Evolutionary conservation across 2,329 filamentous ascomycete species (phyloP).

Genomic region (Rugonectria rugulosa): DNA sequence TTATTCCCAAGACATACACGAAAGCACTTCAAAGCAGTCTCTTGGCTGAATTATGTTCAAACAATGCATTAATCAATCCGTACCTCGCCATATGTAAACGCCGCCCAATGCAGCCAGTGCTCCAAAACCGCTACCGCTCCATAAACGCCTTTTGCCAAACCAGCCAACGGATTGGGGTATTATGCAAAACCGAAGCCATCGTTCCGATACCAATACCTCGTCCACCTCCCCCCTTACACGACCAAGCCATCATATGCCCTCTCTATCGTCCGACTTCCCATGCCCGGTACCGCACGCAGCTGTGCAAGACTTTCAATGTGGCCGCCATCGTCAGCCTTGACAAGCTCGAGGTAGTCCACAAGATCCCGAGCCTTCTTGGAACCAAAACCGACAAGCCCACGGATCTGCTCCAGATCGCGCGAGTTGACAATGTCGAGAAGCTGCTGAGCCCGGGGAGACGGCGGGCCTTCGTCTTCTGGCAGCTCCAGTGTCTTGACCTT

Average conservation of each 20-base stretch:
- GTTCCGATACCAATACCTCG: constrained; percentile 11
- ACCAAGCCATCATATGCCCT: constrained; percentile 60
- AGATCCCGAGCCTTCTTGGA: constrained; percentile 73
- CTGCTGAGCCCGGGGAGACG: constrained; percentile 65
- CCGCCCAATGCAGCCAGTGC: constrained; percentile 30
- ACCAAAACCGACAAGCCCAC: constrained; percentile 73
- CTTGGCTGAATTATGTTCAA: too few species aligned
- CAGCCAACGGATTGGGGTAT: constrained; percentile 28
- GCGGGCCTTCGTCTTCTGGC: constrained; percentile 52
- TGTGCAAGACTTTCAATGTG: constrained; percentile 58
- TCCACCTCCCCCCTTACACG: constrained; percentile 21
- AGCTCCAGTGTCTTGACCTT: constrained; percentile 42
- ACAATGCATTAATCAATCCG: constrained; percentile 26
- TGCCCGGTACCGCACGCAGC: constrained; percentile 61
- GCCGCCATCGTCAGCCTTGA: constrained; percentile 49
- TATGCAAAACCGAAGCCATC: constrained; percentile 34
- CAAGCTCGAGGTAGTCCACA: constrained; percentile 61
- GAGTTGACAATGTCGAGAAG: constrained; percentile 78
- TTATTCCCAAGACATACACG: too few species aligned
- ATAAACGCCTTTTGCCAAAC: constrained; percentile 30
- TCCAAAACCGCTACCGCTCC: constrained; percentile 16
- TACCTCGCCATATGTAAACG: constrained; percentile 16
- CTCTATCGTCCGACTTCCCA: constrained; percentile 65
- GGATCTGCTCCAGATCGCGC: constrained; percentile 70
- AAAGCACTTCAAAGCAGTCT: too few species aligned